Evolutionary conservation across 495 filamentous ascomycete genomes (phyloP).

Genomic region (Talaromyces trachyspermus): DNA sequence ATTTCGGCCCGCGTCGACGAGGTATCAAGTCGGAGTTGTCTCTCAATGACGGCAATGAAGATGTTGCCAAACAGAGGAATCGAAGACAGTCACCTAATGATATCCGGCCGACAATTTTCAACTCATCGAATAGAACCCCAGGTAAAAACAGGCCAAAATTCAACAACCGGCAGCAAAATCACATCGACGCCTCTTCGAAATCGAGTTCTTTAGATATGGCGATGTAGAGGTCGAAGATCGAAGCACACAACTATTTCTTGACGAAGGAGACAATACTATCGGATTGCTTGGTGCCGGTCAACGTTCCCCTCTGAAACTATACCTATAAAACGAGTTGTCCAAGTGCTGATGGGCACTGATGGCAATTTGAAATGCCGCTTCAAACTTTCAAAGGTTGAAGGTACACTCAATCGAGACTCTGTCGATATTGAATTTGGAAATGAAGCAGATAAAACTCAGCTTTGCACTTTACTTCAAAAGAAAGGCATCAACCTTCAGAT

Average conservation of each 20-base stretch:
- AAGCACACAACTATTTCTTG: conserved; percentile 11
- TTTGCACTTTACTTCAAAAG: conserved; percentile 14
- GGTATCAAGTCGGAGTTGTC: background rate
- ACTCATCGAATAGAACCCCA: conserved; percentile 5
- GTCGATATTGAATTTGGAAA: conserved; percentile 33
- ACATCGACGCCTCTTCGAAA: conserved; percentile 9
- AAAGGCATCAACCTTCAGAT: conserved; percentile 7
- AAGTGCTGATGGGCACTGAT: conserved; percentile 14
- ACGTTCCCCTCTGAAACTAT: conserved; percentile 7
- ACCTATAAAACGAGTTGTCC: conserved; percentile 16
- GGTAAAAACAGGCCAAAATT: conserved; percentile 10
- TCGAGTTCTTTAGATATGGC: conserved; percentile 19
- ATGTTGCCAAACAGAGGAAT: background rate
- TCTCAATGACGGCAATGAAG: background rate
- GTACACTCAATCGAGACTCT: conserved; percentile 7
- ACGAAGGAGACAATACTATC: conserved; percentile 8
- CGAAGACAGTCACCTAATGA: conserved; percentile 21
- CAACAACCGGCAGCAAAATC: background rate
- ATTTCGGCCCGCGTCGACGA: conserved; percentile 7
- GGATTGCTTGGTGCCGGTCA: background rate
- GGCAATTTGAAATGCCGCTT: conserved; percentile 30
- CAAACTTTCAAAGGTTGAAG: conserved; percentile 18
- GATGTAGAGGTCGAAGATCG: conserved; percentile 4
- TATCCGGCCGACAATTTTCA: conserved; percentile 26
- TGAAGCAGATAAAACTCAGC: conserved; percentile 12